These are phyloP conservation scores for Phellopilus nigrolimitatus DNA, from an alignment of 1,284 basidiomycete species.

Conservation along the genomic window DNA sequence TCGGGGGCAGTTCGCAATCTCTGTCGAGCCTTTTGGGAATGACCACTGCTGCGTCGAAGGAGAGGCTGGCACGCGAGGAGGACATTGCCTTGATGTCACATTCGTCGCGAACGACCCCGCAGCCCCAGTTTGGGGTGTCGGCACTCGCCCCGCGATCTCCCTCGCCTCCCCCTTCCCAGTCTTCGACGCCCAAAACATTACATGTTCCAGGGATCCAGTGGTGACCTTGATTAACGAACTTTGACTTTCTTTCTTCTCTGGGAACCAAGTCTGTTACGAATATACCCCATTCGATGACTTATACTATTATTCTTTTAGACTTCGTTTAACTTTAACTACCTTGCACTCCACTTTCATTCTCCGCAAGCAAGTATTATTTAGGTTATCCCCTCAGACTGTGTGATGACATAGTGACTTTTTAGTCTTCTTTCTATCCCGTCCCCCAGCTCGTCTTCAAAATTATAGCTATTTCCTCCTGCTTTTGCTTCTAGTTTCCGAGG, in stretches of 20 bases:
- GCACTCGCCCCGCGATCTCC: constrained; percentile 13
- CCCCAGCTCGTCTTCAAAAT: neutral
- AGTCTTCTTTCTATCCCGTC: neutral
- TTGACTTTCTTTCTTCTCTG: neutral
- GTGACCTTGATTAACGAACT: neutral
- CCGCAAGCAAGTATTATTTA: neutral
- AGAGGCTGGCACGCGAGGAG: constrained; percentile 10
- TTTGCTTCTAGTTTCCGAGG: neutral
- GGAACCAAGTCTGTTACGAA: constrained; percentile 2
- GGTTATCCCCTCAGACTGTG: neutral
- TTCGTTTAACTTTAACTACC: neutral
- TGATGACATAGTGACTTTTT: neutral
- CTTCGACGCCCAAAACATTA: neutral
- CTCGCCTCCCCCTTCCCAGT: constrained; percentile 3
- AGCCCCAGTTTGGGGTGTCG: constrained; percentile 12
- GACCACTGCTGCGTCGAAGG: constrained; percentile 8
- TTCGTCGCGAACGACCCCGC: constrained; percentile 9
- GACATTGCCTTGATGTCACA: constrained; percentile 5
- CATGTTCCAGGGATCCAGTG: neutral
- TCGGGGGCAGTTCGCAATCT: constrained; percentile 12
- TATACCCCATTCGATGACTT: neutral
- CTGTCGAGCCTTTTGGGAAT: constrained; percentile 16
- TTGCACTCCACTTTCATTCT: constrained; percentile 1
- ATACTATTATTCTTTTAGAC: neutral
- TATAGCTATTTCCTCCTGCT: constrained; percentile 1